Evolutionary conservation across 164 flowering plant species (phyloP), one percentile per base, ranked within the genome.

Genomic region (Houttuynia cordata): DNA sequence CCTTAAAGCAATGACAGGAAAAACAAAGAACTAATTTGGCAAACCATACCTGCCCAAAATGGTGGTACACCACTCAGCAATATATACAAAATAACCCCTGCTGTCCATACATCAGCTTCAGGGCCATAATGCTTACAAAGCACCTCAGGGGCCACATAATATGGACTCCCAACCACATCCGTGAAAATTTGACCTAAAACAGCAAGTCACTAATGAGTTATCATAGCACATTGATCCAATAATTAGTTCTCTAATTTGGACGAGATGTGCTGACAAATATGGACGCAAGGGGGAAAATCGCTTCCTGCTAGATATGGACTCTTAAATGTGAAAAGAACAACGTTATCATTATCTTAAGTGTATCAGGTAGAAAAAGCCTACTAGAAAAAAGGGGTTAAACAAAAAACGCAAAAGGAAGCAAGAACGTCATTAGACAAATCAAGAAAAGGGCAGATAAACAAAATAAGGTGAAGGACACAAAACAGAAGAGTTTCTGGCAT

Each of bases 41-140:
- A 1, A 24, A 15, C 30, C 60, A n/a, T 73, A 92, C 98, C 98
- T 77, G 98, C 98, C 98, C 98, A 92, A 75, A 92, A 92, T 57
- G 98, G 98, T 24, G 98, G 98, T 34, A 92, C 98, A 66, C 98
- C 98, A 80, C 98, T 92, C 41, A 92, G 83, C 80, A 92, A 78
- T 57, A 85, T 85, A 66, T 85, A 85, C 19, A 92, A 70, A 57
- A 92, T 92, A 49, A 92, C 93, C 21, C 98, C 98, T 58, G 98
- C 98, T 17, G 98, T 92, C 98, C 98, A 92, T 15, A 92, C 96
- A 80, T 92, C 98, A 22, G 98, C 92, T 75, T 80, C 91, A 51
- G 91, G 92, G 24, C 98, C 98, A 68, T 92, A 92, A 63, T 84
- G 92, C 80, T 92, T 92, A 74, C 83, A 76, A 63, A 92, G 93